Evolutionary conservation across 495 filamentous ascomycete species (phyloP).

Genomic region (Penicillium malachiteum): DNA sequence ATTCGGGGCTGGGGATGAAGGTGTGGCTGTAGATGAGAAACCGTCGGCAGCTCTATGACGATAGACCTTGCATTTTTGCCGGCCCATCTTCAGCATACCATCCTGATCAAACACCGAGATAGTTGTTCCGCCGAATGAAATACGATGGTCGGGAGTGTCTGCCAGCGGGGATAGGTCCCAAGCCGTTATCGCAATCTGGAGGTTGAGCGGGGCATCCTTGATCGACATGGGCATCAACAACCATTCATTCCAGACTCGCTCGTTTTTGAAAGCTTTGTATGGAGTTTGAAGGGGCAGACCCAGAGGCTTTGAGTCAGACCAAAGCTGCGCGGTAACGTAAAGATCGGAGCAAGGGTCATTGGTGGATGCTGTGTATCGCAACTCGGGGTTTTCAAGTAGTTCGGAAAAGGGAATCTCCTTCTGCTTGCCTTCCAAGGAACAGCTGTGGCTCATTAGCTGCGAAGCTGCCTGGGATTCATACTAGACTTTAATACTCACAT

Average conservation of each 20-base stretch:
- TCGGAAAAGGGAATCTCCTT: conserved; percentile 74
- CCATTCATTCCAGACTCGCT: conserved; percentile 94
- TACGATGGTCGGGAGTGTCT: conserved; percentile 66
- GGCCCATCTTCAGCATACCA: conserved; percentile 82
- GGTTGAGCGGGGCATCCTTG: conserved; percentile 70
- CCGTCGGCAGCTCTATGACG: conserved; percentile 84
- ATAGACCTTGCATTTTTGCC: conserved; percentile 87
- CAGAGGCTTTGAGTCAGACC: conserved; percentile 92
- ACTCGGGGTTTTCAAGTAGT: conserved; percentile 70
- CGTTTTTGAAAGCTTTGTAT: conserved; percentile 81
- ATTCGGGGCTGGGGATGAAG: conserved; percentile 54
- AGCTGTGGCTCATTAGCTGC: conserved; percentile 48
- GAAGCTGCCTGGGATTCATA: conserved; percentile 1
- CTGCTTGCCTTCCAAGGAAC: conserved; percentile 83
- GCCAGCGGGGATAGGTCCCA: conserved; percentile 89
- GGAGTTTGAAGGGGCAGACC: conserved; percentile 89
- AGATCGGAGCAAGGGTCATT: conserved; percentile 75
- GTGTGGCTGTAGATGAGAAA: conserved; percentile 75
- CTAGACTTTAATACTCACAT: conserved; percentile 55
- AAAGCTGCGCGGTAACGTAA: conserved; percentile 88
- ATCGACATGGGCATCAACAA: conserved; percentile 81
- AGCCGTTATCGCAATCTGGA: conserved; percentile 87
- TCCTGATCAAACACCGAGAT: conserved; percentile 87
- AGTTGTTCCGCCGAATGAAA: conserved; percentile 94
- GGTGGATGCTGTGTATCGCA: conserved; percentile 84